A percentile compares a stretch with the other conserved stretches of the same genome.
These are phyloP conservation scores for Coemansia sp. DNA, from an alignment of 192 early-diverging fungal species.

Conservation along the genomic window DNA sequence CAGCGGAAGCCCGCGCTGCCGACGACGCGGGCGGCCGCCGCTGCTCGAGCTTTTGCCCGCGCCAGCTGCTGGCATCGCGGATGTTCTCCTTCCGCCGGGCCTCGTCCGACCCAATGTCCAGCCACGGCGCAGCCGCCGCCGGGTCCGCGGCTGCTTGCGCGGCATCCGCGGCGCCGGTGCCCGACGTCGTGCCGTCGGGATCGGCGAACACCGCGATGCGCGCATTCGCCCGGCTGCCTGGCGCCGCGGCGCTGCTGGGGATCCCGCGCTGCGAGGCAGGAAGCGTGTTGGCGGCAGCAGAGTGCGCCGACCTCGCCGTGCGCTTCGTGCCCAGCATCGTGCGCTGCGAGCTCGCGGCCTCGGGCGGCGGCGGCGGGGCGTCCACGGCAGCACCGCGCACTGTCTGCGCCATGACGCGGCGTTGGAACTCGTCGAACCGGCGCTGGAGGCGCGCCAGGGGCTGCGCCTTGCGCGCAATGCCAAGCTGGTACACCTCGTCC, in stretches of 20 bases:
- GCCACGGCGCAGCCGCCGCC: constrained; percentile 41
- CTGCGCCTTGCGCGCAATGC: constrained; percentile 65
- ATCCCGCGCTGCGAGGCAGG: constrained; percentile 25
- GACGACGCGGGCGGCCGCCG: constrained; percentile 1
- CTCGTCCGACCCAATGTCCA: constrained; percentile 57
- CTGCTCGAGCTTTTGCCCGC: constrained; percentile 57
- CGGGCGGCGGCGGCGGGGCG: background rate
- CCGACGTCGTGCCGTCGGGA: constrained; percentile 7
- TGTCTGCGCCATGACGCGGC: constrained; percentile 34
- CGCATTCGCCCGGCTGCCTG: constrained; percentile 12
- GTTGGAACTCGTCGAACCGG: constrained; percentile 58
- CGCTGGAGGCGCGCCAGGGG: constrained; percentile 63
- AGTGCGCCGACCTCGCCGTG: constrained; percentile 12
- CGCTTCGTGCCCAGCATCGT: constrained; percentile 37
- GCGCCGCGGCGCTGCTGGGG: background rate
- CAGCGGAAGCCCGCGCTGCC: background rate
- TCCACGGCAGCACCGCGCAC: constrained; percentile 6
- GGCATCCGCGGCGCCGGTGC: background rate
- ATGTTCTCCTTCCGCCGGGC: constrained; percentile 69
- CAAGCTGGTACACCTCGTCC: constrained; percentile 60
- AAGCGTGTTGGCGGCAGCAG: constrained; percentile 30
- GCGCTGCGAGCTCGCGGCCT: background rate
- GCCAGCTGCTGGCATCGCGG: constrained; percentile 58
- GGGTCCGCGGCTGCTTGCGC: background rate
- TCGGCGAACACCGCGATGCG: constrained; percentile 41